phyloP scores from a whole-genome alignment of 1,284 basidiomycete genomes.

The Meripilus lineatus region DNA sequence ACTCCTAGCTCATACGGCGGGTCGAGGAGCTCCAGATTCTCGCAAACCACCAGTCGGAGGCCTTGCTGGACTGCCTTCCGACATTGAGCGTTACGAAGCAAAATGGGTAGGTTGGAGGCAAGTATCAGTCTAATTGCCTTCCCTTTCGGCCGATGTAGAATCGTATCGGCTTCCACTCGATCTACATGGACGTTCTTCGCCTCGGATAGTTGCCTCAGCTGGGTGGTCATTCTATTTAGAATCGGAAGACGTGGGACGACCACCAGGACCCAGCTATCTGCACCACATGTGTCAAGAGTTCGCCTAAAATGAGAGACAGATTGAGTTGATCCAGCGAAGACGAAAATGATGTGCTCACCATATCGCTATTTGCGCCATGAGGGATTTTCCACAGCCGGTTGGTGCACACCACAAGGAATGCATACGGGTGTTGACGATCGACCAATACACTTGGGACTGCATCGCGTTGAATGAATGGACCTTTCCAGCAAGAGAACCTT shows the following conservation, averaged over 20 bases:
- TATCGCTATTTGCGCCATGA: slow-evolving; percentile 57
- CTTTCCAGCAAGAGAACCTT: slow-evolving; percentile 40
- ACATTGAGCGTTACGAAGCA: slow-evolving; percentile 30
- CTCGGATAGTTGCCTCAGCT: slow-evolving; percentile 40
- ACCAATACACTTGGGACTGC: slow-evolving; percentile 91
- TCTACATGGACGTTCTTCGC: slow-evolving; percentile 43
- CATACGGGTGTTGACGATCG: slow-evolving; percentile 62
- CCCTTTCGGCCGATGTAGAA: slow-evolving; percentile 30
- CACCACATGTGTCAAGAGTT: slow-evolving; percentile 31
- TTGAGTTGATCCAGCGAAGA: neutral
- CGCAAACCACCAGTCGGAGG: slow-evolving; percentile 72
- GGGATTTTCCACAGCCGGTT: slow-evolving; percentile 78
- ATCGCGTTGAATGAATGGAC: slow-evolving; percentile 74
- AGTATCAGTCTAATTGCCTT: slow-evolving; percentile 53
- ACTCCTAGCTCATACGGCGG: slow-evolving; percentile 81
- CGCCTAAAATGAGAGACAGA: slow-evolving; percentile 35
- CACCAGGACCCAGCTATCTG: slow-evolving; percentile 48
- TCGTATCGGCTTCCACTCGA: slow-evolving; percentile 24
- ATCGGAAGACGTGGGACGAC: slow-evolving; percentile 48
- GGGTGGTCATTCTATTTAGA: slow-evolving; percentile 44
- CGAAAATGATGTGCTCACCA: slow-evolving; percentile 47
- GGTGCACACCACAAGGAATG: slow-evolving; percentile 85
- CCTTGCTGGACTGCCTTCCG: slow-evolving; percentile 27
- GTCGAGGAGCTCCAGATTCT: slow-evolving; percentile 86
- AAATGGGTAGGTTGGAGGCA: slow-evolving; percentile 42